Evolutionary conservation across 345 rosid species (phyloP).

Genomic region (Nephelium lappaceum): DNA sequence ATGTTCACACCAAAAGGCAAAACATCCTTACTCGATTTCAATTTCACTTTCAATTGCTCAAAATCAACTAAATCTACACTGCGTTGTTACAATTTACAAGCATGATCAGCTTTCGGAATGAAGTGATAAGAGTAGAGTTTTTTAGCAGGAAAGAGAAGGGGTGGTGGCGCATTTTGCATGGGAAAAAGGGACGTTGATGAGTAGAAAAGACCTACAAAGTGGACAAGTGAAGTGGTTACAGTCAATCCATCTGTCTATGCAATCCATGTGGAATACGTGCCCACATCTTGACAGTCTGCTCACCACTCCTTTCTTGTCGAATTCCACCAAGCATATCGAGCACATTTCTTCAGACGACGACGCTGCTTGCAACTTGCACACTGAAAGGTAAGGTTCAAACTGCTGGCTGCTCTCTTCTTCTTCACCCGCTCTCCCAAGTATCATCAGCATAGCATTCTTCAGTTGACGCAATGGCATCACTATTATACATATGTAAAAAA

Average conservation of each 20-base stretch:
- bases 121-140: too few relatives aligned
- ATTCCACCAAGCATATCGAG: conserved; percentile 65
- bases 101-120: too few relatives aligned
- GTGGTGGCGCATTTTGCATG: background rate
- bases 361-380: conserved; percentile 36
- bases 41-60: too few relatives aligned
- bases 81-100: too few relatives aligned
- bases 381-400: conserved; percentile 27
- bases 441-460: conserved; percentile 25
- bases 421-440: background rate
- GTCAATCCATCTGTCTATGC: conserved; percentile 67
- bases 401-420: conserved; percentile 9
- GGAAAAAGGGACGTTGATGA: conserved; percentile 15
- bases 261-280: conserved; percentile 66
- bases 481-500: conserved; percentile 58
- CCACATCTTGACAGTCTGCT: conserved; percentile 56
- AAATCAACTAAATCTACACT: too few relatives aligned
- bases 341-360: conserved; percentile 35
- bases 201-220: conserved; percentile 63
- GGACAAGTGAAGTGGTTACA: conserved; percentile 71
- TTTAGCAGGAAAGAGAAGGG: background rate
- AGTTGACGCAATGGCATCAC: conserved; percentile 50
- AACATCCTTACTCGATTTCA: too few relatives aligned
- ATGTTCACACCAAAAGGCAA: too few relatives aligned
- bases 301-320: conserved; percentile 50